Evolutionary conservation across 805 yeast species (phyloP).

Genomic region (Metschnikowia reukaufii): DNA sequence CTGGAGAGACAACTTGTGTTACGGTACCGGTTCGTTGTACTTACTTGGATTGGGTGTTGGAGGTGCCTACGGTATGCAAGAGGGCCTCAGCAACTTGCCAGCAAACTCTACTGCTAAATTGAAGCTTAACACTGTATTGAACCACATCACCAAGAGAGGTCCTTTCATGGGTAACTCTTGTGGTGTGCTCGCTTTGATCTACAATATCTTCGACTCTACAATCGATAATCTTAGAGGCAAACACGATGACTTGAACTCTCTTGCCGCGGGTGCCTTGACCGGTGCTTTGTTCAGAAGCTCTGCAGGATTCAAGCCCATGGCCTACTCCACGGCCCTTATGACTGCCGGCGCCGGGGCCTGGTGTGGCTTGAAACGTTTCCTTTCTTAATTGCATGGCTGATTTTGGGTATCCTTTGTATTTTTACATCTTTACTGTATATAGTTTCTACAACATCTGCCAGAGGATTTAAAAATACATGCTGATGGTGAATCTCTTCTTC

Average conservation of each 20-base stretch:
- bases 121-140: slow-evolving; percentile 84
- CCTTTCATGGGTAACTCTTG: slow-evolving; percentile 95
- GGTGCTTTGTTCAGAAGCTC: slow-evolving; percentile 91
- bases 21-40: slow-evolving; percentile 95
- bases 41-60: slow-evolving; percentile 84
- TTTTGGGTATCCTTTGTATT: slow-evolving; percentile 13
- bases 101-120: slow-evolving; percentile 74
- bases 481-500: slow-evolving; percentile 2
- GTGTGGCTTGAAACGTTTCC: slow-evolving; percentile 71
- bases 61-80: slow-evolving; percentile 84
- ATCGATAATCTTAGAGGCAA: slow-evolving; percentile 81
- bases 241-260: slow-evolving; percentile 82
- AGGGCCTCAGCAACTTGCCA: slow-evolving; percentile 80
- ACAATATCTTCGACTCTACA: slow-evolving; percentile 78
- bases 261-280: slow-evolving; percentile 85
- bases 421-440: slow-evolving; percentile 19
- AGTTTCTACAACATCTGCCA: slow-evolving; percentile 13
- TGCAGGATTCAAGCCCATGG: slow-evolving; percentile 85
- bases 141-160: slow-evolving; percentile 92
- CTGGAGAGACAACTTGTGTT: slow-evolving; percentile 96
- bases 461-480: slow-evolving; percentile 9
- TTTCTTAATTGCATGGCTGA: slow-evolving; percentile 20
- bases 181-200: slow-evolving; percentile 88
- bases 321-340: slow-evolving; percentile 77
- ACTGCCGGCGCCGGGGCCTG: slow-evolving; percentile 91